phyloP scores from a whole-genome alignment of 2,329 filamentous ascomycete genomes.

The Nigrospora osmanthi region DNA sequence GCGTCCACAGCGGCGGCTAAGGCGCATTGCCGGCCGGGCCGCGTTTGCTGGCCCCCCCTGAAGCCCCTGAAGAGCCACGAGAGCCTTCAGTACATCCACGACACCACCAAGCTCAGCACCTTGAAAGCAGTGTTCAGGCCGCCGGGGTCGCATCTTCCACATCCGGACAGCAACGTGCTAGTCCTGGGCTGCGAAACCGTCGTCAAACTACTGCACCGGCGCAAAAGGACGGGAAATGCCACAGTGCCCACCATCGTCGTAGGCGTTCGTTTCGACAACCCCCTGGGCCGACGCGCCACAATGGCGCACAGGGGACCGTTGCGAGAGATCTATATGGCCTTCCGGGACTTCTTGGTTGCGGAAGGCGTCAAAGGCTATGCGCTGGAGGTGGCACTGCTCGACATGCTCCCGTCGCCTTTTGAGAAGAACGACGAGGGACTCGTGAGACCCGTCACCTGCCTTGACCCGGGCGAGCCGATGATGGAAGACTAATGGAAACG shows the following conservation, averaged over 20 bases:
- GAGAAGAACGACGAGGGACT: neutral
- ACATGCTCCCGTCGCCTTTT: neutral
- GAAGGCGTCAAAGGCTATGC: neutral
- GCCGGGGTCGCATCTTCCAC: neutral
- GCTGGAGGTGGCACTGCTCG: neutral
- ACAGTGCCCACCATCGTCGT: neutral
- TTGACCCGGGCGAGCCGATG: neutral
- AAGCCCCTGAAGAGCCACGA: no score
- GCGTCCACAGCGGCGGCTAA: no score
- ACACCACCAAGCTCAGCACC: no score
- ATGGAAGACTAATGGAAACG: no score
- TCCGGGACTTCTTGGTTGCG: neutral
- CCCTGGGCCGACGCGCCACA: no score
- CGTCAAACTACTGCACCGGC: neutral
- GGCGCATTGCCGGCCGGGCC: no score
- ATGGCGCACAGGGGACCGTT: neutral
- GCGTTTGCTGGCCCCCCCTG: no score
- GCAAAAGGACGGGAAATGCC: neutral
- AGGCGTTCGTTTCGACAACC: neutral
- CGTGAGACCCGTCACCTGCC: neutral
- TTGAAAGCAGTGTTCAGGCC: neutral
- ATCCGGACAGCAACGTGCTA: neutral
- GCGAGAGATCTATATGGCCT: neutral
- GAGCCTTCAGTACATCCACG: no score
- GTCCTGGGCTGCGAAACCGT: neutral